These are phyloP conservation scores for Suhomyces choctaworum DNA, from an alignment of 1,139 yeast genomes.

Conservation along the genomic window DNA sequence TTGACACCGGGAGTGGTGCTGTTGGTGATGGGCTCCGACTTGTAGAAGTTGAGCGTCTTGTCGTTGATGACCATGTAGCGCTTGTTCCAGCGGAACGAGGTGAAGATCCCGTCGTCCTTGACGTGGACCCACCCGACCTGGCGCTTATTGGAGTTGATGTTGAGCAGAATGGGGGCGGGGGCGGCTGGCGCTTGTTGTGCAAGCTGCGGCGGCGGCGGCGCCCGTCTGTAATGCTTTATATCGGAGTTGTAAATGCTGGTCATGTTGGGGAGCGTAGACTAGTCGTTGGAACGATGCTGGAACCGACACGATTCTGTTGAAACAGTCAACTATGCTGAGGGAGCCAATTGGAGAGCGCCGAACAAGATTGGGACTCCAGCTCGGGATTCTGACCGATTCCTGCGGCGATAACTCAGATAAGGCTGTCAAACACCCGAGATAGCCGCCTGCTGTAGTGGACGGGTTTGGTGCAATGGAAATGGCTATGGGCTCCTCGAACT, in stretches of 20 bases:
- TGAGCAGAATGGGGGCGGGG: slow-evolving; percentile 19
- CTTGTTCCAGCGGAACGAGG: slow-evolving; percentile 90
- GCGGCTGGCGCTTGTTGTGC: slow-evolving; percentile 1
- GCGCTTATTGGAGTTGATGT: slow-evolving; percentile 32
- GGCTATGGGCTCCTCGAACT: no score
- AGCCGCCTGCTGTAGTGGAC: no score
- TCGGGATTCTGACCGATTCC: no score
- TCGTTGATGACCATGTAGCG: slow-evolving; percentile 78
- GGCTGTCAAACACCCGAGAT: no score
- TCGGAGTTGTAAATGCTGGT: slow-evolving; percentile 52
- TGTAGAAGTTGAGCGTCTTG: slow-evolving; percentile 71
- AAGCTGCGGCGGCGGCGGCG: slow-evolving; percentile 32
- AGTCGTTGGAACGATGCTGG: no score
- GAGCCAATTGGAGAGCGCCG: no score
- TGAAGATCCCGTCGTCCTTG: slow-evolving; percentile 82
- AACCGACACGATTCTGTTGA: no score
- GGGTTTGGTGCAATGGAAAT: no score
- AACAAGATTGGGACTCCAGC: no score
- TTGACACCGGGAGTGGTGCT: slow-evolving; percentile 14
- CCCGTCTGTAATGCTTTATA: slow-evolving; percentile 45
- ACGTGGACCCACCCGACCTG: slow-evolving; percentile 83
- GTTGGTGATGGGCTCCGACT: slow-evolving; percentile 50
- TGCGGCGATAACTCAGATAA: no score
- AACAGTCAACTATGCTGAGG: no score
- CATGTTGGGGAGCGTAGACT: slow-evolving; percentile 21